A percentile compares a stretch with the other conserved stretches of the same genome.
Conservation (phyloP, 2,329 filamentous ascomycete species). For the Rutstroemia sp. region DNA sequence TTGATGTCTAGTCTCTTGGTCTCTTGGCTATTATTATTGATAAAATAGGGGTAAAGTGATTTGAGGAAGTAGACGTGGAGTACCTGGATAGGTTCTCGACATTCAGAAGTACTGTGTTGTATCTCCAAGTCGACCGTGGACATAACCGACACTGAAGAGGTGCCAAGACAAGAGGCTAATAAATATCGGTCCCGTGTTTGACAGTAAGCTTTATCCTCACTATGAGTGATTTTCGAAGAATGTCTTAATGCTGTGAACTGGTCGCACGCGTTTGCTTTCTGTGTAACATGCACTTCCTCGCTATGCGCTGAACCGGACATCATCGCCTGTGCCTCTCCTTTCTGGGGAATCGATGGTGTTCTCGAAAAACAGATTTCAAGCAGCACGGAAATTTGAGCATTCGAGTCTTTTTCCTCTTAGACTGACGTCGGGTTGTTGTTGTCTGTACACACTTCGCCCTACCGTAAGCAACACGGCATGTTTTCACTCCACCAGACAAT, state of each 20-base stretch:
- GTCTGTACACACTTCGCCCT: not conserved
- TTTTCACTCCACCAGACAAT: no score
- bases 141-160: no score
- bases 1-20: not conserved
- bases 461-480: not conserved
- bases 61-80: no score
- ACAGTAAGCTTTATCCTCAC: not conserved
- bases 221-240: conserved; percentile 4
- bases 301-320: not conserved
- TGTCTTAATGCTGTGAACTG: conserved; percentile 1
- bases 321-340: not conserved
- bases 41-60: no score
- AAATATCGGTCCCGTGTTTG: not conserved
- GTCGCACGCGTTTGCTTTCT: not conserved
- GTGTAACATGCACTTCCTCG: not conserved
- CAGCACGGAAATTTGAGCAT: no score
- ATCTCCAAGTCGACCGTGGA: no score
- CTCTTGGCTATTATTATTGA: not conserved
- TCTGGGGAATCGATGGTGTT: not conserved
- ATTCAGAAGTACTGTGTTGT: no score
- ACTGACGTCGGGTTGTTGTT: no score
- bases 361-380: no score
- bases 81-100: no score
- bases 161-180: not conserved
- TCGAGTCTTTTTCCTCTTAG: no score